Percentiles rank a stretch among this genome's conserved stretches.
phyloP scores from a whole-genome alignment of 371 early-diverging fungal genomes.

The Syncephalastrum sp. region DNA sequence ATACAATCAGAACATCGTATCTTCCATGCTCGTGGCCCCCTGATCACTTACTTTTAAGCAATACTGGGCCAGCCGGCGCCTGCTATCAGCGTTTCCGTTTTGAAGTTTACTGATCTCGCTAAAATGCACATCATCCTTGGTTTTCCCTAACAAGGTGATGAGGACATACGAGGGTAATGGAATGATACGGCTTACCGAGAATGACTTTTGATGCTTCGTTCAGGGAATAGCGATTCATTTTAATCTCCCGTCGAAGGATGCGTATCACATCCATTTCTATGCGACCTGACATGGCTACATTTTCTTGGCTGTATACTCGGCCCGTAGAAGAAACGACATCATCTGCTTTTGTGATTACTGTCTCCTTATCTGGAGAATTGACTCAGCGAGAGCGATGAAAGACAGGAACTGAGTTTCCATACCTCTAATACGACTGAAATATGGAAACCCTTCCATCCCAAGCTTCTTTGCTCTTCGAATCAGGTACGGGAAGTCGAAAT shows the following conservation, averaged over 20 bases:
- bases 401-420: neutral
- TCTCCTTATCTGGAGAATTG: too few relatives aligned
- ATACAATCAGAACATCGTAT: neutral
- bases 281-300: too few relatives aligned
- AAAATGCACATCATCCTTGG: constrained; percentile 99
- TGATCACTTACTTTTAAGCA: constrained; percentile 81
- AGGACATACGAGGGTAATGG: too few relatives aligned
- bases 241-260: too few relatives aligned
- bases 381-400: too few relatives aligned
- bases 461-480: constrained; percentile 91
- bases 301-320: too few relatives aligned
- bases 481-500: constrained; percentile 99
- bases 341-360: too few relatives aligned
- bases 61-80: constrained; percentile 97
- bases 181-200: too few relatives aligned
- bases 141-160: constrained; percentile 63
- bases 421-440: constrained; percentile 82
- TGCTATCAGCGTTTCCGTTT: constrained; percentile 93
- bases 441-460: constrained; percentile 75
- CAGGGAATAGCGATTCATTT: too few relatives aligned
- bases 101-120: constrained; percentile 97
- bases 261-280: too few relatives aligned
- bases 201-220: too few relatives aligned
- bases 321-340: too few relatives aligned
- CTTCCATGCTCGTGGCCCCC: neutral